Evolutionary conservation across 2,329 filamentous ascomycete species (phyloP), one percentile per base, ranked within the genome.

Genomic region (Torrubiellomyces zombiae): DNA sequence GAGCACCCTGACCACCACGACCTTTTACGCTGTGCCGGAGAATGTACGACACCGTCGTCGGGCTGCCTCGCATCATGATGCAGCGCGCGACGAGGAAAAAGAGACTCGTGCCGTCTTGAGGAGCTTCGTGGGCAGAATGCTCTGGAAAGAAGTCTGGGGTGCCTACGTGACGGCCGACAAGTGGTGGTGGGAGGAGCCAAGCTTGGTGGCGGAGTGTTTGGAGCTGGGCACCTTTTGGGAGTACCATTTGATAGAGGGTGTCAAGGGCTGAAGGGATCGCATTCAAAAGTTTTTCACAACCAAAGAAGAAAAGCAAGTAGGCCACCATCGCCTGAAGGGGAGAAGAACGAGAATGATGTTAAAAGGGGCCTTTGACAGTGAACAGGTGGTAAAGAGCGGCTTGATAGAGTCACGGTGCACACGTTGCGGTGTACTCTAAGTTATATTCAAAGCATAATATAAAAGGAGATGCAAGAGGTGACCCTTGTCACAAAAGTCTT

Each of bases 121-220:
- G 28, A 63, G 55, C 28, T 42, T 61, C 3, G 52, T 66, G 2
- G 67, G 65, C 0, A 55, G 65, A 18, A 58, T 66, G 51, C 46
- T 75, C 11, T 75, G 69, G 69, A 55, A 57, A 37, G 61, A 72
- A 36, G 56, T 67, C 9, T 75, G 68, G 69, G 67, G 68, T 0
- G 38, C 41, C 3, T 60, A 55, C 30, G 56, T 69, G 7, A 55
- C 51, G 3, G 55, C 53, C 0, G 43, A 55, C 5, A 48, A 40
- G 21, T 72, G 67, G 67, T 75, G 69, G 69, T 74, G 68, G 68
- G 64, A 74, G 20, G 60, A 71, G 16, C 44, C 50, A 9, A 53
- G 45, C 1, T 66, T 64, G 28, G 45, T 68, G 3, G 51, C 60
- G 20, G 68, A 74, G 41, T 74, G 68, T 31, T 38, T 57, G 10